Conservation (phyloP, 1,139 yeast genomes). For the Candida neerlandica region DNA sequence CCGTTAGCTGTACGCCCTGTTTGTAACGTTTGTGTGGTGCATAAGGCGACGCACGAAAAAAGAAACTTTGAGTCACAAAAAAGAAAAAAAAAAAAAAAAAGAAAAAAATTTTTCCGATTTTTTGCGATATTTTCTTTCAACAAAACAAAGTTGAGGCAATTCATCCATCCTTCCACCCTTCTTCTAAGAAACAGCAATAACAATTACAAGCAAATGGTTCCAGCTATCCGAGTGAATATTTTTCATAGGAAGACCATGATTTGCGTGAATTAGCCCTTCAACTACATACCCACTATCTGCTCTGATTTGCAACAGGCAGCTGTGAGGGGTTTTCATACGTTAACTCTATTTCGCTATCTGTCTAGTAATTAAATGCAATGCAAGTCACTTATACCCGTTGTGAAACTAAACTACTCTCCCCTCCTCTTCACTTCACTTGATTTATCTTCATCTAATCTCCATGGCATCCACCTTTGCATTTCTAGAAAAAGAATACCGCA, state of each 20-base stretch:
- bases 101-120: slow-evolving; percentile 1
- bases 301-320: too few relatives aligned
- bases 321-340: too few relatives aligned
- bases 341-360: background rate
- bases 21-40: background rate
- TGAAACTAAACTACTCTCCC: background rate
- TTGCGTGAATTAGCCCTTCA: background rate
- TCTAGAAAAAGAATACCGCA: too few relatives aligned
- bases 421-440: background rate
- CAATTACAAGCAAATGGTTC: background rate
- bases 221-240: background rate
- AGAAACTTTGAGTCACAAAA: background rate
- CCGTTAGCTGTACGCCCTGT: background rate
- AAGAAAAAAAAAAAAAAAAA: background rate
- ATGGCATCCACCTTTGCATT: too few relatives aligned
- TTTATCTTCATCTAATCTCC: background rate
- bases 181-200: background rate
- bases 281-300: too few relatives aligned
- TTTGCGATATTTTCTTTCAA: background rate
- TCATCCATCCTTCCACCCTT: background rate
- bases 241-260: background rate
- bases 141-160: background rate
- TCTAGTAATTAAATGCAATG: background rate
- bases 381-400: background rate
- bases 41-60: too few relatives aligned